These are phyloP conservation scores for Alectoria sarmentosa DNA, from an alignment of 495 filamentous ascomycete species.

Conservation along the genomic window DNA sequence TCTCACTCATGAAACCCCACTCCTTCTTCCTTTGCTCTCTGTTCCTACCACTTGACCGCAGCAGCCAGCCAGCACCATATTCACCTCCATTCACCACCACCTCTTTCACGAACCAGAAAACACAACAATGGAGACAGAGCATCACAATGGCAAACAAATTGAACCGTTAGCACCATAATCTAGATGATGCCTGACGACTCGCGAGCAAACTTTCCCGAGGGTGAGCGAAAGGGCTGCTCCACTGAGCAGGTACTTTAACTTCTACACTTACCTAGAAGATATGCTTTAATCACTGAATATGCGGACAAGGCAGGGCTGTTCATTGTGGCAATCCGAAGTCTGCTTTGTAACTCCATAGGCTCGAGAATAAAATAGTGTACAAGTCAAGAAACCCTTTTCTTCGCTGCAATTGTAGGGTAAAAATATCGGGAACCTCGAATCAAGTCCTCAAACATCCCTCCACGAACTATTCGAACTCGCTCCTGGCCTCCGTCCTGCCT, in stretches of 20 bases:
- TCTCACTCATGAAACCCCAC: neutral
- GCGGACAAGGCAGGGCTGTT: neutral
- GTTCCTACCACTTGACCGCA: neutral
- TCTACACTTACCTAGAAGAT: no score
- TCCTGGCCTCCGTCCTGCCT: slow-evolving; percentile 18
- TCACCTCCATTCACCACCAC: no score
- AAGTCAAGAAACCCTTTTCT: neutral
- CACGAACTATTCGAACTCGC: slow-evolving; percentile 10
- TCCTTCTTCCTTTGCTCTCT: neutral
- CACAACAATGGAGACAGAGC: neutral
- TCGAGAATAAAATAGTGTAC: neutral
- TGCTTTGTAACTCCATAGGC: neutral
- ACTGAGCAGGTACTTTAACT: no score
- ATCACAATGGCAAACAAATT: neutral
- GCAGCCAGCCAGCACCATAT: neutral
- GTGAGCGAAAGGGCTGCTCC: neutral
- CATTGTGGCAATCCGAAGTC: neutral
- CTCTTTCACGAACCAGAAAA: neutral
- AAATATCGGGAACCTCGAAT: neutral
- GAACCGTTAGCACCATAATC: neutral
- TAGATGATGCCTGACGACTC: neutral
- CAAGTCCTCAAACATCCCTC: slow-evolving; percentile 22
- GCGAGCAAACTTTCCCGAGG: neutral
- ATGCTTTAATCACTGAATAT: neutral
- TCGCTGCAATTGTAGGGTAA: neutral